Evolutionary conservation across 345 rosid genomes (phyloP).

Genomic region (Gossypium anomalum): DNA sequence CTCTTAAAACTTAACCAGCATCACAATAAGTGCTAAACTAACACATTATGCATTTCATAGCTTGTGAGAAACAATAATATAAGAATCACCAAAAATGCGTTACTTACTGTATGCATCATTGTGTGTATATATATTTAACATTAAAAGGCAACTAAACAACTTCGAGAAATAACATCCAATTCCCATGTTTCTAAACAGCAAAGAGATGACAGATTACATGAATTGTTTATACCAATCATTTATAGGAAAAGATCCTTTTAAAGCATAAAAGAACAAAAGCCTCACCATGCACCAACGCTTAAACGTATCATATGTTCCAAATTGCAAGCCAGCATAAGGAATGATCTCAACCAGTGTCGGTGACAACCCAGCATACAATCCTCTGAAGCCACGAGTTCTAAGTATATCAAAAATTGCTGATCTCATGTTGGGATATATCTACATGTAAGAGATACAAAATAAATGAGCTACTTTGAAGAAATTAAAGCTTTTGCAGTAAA

Average conservation of each 20-base stretch:
- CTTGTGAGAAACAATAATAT: background rate
- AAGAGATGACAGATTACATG: background rate
- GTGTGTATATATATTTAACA: too few relatives aligned
- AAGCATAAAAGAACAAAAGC: slow-evolving; percentile 10
- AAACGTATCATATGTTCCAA: slow-evolving; percentile 90
- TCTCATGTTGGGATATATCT: slow-evolving; percentile 98
- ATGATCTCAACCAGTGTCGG: slow-evolving; percentile 91
- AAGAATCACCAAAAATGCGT: background rate
- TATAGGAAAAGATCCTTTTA: background rate
- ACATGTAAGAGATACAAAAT: slow-evolving; percentile 9
- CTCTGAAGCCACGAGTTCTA: slow-evolving; percentile 67
- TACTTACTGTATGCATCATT: background rate
- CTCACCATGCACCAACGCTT: slow-evolving; percentile 88
- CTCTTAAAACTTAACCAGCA: background rate
- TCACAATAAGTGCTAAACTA: background rate
- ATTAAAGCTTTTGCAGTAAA: background rate
- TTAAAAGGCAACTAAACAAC: background rate
- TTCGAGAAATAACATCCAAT: background rate
- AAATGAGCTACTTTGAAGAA: slow-evolving; percentile 3
- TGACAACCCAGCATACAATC: slow-evolving; percentile 86
- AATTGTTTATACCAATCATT: background rate
- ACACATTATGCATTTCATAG: background rate
- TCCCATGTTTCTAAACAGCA: background rate
- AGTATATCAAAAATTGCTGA: slow-evolving; percentile 77
- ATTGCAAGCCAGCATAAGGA: slow-evolving; percentile 97